Conservation (phyloP, 805 yeast genomes). For the Groenewaldozyma salmanticensis region DNA sequence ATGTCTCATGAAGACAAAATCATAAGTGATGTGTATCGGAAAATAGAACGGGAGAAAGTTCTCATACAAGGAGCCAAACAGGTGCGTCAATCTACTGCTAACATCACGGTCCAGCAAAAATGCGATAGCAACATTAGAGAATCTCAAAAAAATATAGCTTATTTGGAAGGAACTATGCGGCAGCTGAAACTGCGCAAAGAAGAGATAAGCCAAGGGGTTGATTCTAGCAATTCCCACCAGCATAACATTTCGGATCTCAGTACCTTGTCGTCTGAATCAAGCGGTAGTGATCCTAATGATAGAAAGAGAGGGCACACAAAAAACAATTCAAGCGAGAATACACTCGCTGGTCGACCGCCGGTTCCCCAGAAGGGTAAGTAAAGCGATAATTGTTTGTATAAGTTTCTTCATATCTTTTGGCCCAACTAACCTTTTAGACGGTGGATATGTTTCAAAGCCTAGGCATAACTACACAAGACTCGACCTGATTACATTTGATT, state of each 20-base stretch:
- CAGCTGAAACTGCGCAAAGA: slow-evolving; percentile 39
- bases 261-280: slow-evolving; percentile 3
- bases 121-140: slow-evolving; percentile 88
- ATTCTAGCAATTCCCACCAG: slow-evolving; percentile 8
- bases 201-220: no score
- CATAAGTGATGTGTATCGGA: slow-evolving; percentile 61
- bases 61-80: slow-evolving; percentile 82
- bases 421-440: slow-evolving; percentile 3
- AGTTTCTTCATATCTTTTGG: slow-evolving; percentile 1
- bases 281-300: not conserved
- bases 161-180: slow-evolving; percentile 66
- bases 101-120: slow-evolving; percentile 75
- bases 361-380: slow-evolving; percentile 12
- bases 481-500: slow-evolving; percentile 83
- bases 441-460: slow-evolving; percentile 4
- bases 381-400: not conserved
- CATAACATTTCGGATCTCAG: slow-evolving; percentile 11
- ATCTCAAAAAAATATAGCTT: slow-evolving; percentile 83
- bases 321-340: no score
- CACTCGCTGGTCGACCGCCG: slow-evolving; percentile 11
- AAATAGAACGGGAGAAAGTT: slow-evolving; percentile 81
- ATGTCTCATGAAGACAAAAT: slow-evolving; percentile 29
- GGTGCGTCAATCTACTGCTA: slow-evolving; percentile 67
- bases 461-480: slow-evolving; percentile 25
- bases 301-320: no score